phyloP scores from a whole-genome alignment of 306 rosid genomes.

The Prunus salicina region DNA sequence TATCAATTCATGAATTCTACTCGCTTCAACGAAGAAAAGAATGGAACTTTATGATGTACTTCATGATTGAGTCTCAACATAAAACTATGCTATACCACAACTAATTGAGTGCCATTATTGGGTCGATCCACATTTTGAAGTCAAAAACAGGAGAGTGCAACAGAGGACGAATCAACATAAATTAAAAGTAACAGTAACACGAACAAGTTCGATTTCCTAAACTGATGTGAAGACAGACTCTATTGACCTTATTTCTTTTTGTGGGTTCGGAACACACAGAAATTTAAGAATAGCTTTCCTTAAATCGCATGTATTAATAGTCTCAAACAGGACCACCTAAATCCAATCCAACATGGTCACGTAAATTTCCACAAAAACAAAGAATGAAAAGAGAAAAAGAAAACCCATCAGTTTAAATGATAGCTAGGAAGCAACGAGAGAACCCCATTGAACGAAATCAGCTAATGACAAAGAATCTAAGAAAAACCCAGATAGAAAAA shows the following conservation, averaged over 20 bases:
- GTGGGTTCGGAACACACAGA: neutral
- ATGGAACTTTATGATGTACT: neutral
- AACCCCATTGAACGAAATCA: neutral
- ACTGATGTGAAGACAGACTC: neutral
- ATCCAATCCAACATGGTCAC: neutral
- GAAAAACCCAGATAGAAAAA: neutral
- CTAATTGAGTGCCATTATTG: neutral
- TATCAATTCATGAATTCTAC: neutral
- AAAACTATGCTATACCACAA: neutral
- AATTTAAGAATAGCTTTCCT: neutral
- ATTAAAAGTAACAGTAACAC: neutral
- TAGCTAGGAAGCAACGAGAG: neutral
- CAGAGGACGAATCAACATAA: neutral
- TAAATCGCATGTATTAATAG: neutral
- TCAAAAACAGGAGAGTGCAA: neutral
- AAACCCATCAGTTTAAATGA: neutral
- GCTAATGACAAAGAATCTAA: neutral
- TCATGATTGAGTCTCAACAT: neutral
- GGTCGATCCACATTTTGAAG: neutral
- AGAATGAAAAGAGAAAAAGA: neutral
- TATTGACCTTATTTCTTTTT: neutral
- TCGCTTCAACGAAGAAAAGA: conserved; percentile 2
- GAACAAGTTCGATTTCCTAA: neutral
- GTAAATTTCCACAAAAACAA: neutral
- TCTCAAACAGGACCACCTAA: neutral